phyloP scores from a whole-genome alignment of 2,329 filamentous ascomycete species.

The Pseudocercospora crystallina region DNA sequence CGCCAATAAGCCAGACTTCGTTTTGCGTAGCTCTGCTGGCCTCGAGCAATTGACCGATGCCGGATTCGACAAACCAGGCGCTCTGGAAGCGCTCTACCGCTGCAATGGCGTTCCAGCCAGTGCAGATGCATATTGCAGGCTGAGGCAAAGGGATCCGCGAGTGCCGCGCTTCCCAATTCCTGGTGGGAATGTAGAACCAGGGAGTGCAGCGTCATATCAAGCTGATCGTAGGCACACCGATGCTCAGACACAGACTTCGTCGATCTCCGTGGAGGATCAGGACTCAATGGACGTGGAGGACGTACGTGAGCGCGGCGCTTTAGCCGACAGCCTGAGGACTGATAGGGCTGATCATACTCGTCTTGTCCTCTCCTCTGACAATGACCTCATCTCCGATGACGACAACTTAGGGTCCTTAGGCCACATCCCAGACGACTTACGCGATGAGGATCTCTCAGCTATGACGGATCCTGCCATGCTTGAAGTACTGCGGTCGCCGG shows the following conservation, averaged over 20 bases:
- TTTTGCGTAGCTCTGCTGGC: constrained; percentile 48
- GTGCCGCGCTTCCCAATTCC: constrained; percentile 34
- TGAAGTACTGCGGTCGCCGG: constrained; percentile 2
- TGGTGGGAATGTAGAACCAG: constrained; percentile 15
- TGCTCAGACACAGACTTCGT: constrained; percentile 36
- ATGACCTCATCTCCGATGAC: constrained; percentile 26
- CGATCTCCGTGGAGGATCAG: constrained; percentile 23
- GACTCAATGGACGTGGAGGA: constrained; percentile 1
- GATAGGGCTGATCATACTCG: constrained; percentile 9
- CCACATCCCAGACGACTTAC: constrained; percentile 24
- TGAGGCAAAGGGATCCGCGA: constrained; percentile 25
- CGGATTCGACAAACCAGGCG: constrained; percentile 62
- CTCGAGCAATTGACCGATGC: constrained; percentile 47
- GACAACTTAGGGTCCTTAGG: constrained; percentile 26
- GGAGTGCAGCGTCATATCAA: not conserved
- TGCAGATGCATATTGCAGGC: constrained; percentile 73
- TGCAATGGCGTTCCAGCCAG: constrained; percentile 65
- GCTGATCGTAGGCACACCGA: not conserved
- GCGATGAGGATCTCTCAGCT: constrained; percentile 24
- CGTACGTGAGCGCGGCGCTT: not conserved
- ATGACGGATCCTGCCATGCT: constrained; percentile 18
- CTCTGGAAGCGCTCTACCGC: constrained; percentile 77
- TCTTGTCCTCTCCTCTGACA: constrained; percentile 11
- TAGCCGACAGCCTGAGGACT: not conserved
- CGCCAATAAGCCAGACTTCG: constrained; percentile 53